Evolutionary conservation across 306 rosid genomes (phyloP).

Genomic region (Fragaria nilgerrensis): DNA sequence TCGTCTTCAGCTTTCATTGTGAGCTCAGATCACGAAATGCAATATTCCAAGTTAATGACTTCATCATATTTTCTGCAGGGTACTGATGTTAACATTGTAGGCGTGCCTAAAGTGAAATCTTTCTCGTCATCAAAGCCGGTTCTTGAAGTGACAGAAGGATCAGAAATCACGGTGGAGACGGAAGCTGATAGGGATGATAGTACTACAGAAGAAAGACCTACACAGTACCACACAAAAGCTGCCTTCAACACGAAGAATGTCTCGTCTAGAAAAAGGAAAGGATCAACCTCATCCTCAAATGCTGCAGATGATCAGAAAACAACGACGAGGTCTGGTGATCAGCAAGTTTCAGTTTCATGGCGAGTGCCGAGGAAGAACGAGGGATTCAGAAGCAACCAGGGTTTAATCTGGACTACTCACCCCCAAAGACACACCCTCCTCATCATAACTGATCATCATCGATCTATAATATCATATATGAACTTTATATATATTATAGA

Average conservation of each 20-base stretch:
- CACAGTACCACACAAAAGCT: background rate
- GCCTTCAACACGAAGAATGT: background rate
- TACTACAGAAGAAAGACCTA: slow-evolving; percentile 4
- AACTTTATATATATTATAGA: background rate
- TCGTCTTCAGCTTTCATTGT: background rate
- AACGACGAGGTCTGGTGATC: slow-evolving; percentile 22
- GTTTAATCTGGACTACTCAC: slow-evolving; percentile 64
- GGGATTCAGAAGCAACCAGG: slow-evolving; percentile 50
- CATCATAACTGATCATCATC: slow-evolving; percentile 52
- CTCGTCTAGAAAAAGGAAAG: background rate
- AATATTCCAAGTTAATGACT: background rate
- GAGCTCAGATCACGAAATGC: background rate
- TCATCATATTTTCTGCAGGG: slow-evolving; percentile 34
- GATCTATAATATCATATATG: background rate
- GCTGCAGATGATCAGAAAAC: background rate
- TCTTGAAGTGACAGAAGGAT: slow-evolving; percentile 7
- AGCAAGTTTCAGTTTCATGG: slow-evolving; percentile 44
- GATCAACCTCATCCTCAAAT: background rate
- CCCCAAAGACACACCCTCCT: slow-evolving; percentile 86
- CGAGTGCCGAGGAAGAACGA: slow-evolving; percentile 47
- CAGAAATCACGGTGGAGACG: background rate
- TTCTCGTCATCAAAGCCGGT: slow-evolving; percentile 8
- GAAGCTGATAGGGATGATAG: slow-evolving; percentile 7
- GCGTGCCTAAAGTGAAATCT: slow-evolving; percentile 5
- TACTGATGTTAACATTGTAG: slow-evolving; percentile 6